These are phyloP conservation scores for Paramecium primaurelia DNA, from an alignment of 73 alveolate genomes.

Conservation along the genomic window DNA sequence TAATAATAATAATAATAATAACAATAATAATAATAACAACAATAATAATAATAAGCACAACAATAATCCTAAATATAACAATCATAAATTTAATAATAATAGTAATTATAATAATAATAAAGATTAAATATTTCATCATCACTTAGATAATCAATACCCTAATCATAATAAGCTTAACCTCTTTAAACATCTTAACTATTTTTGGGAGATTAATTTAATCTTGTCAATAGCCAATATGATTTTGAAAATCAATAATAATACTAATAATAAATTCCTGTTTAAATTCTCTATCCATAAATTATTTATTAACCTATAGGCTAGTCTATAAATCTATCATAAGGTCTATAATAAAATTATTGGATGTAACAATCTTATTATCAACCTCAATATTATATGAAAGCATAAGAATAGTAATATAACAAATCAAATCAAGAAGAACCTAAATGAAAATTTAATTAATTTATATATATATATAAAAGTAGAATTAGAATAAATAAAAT, in stretches of 20 bases:
- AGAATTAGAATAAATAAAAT: neutral
- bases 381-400: neutral
- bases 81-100: neutral
- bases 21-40: no score
- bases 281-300: neutral
- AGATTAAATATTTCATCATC: neutral
- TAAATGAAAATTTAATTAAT: neutral
- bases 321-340: slow-evolving; percentile 8
- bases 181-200: neutral
- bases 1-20: no score
- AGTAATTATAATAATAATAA: neutral
- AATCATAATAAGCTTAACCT: neutral
- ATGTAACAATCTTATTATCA: neutral
- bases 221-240: neutral
- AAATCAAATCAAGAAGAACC: neutral
- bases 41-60: no score
- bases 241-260: slow-evolving; percentile 4
- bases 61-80: neutral
- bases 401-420: neutral
- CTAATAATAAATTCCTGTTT: slow-evolving; percentile 21
- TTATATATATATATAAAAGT: neutral
- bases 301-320: slow-evolving; percentile 12
- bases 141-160: slow-evolving; percentile 2
- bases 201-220: neutral
- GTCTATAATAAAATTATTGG: slow-evolving; percentile 12